These are phyloP conservation scores for Fragaria nilgerrensis DNA, from an alignment of 306 rosid genomes.

Conservation along the genomic window DNA sequence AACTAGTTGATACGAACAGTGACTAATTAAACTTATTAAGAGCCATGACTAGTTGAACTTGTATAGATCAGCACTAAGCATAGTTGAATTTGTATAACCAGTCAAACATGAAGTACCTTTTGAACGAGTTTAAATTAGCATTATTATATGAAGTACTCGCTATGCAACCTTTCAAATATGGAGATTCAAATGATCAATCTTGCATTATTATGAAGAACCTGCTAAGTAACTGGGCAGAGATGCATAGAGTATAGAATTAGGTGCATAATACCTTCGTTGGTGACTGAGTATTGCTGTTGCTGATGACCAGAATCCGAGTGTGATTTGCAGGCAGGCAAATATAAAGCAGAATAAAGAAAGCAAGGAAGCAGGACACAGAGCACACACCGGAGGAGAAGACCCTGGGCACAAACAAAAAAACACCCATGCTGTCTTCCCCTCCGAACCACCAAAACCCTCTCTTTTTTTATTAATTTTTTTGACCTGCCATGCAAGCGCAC, in stretches of 20 bases:
- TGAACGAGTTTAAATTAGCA: neutral
- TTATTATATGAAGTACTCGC: neutral
- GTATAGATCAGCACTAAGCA: neutral
- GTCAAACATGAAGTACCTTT: neutral
- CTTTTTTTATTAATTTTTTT: conserved; percentile 50
- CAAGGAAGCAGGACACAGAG: conserved; percentile 28
- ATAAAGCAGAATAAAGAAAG: neutral
- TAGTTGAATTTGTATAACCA: too few species aligned
- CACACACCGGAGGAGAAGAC: conserved; percentile 43
- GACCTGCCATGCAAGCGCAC: conserved; percentile 99
- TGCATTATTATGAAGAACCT: neutral
- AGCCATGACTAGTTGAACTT: neutral
- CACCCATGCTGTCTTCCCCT: conserved; percentile 65
- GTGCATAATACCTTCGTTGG: conserved; percentile 14
- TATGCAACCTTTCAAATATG: neutral
- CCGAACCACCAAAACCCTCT: conserved; percentile 32
- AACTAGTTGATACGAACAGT: neutral
- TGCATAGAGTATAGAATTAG: neutral
- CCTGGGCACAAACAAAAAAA: conserved; percentile 42
- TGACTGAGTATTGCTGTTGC: neutral
- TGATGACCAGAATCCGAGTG: neutral
- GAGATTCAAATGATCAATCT: too few species aligned
- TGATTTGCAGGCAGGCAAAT: neutral
- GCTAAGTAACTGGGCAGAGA: neutral
- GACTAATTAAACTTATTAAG: too few species aligned